A percentile compares a stretch with the other conserved stretches of the same genome.
phyloP scores from a whole-genome alignment of 1,139 yeast species.

The Suhomyces guaymorum region DNA sequence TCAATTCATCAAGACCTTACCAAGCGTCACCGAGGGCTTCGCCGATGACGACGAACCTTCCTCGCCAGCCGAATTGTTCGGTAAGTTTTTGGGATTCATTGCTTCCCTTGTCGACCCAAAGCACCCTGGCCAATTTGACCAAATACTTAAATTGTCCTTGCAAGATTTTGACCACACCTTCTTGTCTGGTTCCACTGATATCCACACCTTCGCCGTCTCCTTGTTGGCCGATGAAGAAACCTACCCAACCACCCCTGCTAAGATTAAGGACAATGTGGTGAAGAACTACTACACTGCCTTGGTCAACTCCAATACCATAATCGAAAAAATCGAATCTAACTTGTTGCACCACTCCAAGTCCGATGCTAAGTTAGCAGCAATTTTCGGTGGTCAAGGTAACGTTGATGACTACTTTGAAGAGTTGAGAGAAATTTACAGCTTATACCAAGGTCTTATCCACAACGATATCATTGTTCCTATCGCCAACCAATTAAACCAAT shows the following conservation, averaged over 20 bases:
- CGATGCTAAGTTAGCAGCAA: constrained; percentile 68
- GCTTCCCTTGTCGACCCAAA: constrained; percentile 57
- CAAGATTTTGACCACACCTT: constrained; percentile 83
- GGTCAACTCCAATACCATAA: constrained; percentile 42
- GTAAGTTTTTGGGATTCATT: constrained; percentile 80
- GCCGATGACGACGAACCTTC: constrained; percentile 90
- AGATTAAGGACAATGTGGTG: constrained; percentile 67
- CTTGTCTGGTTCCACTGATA: constrained; percentile 59
- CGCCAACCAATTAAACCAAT: constrained; percentile 64
- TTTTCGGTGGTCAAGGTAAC: constrained; percentile 99
- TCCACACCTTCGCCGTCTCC: constrained; percentile 83
- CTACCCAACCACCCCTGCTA: constrained; percentile 65
- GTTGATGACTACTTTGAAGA: constrained; percentile 97
- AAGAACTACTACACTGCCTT: constrained; percentile 72
- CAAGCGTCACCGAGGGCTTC: constrained; percentile 78
- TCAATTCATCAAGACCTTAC: constrained; percentile 76
- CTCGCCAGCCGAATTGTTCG: constrained; percentile 82
- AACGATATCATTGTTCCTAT: constrained; percentile 69
- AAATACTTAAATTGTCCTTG: constrained; percentile 68
- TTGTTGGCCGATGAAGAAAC: constrained; percentile 45
- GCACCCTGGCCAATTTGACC: constrained; percentile 51
- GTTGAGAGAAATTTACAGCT: constrained; percentile 77
- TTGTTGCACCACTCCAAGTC: constrained; percentile 43
- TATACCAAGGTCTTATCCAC: constrained; percentile 69
- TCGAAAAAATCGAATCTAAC: constrained; percentile 45